Evolutionary conservation across 176 grass and related monocot genomes (phyloP), one percentile per base, ranked within the genome.

Genomic region (Oryza glaberrima): DNA sequence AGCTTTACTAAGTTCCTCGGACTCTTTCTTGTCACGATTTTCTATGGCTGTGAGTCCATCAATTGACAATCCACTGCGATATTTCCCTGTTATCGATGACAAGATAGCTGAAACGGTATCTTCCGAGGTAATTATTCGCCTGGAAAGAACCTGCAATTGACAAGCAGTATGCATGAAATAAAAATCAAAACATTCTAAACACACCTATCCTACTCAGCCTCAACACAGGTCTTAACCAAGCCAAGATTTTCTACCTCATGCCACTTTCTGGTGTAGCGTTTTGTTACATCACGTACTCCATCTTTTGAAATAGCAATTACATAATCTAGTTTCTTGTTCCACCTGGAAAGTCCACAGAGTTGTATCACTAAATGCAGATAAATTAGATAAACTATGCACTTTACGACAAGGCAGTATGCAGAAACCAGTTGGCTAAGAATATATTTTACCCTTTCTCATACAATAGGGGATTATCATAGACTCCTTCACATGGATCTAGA

Each of bases 401-500:
- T 61, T 60, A 84, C 4, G 5, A 43, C 30, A 90, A 64, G 70
- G 11, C 5, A 80, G 54, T 79, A 70, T 89, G 86, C 70, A 88
- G 19, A 87, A 84, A 89, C 6, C 28, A 80, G 36, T 75, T 48
- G 14, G n/a, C 13, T 14, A 83, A 16, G 32, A 70, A 72, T 38
- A 69, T 20, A 56, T 72, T 34, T 23, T 95, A 99, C 93, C 96
- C 91, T 79, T 99, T 94, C 88, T 99, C 93, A 72, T 99, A 99
- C 73, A 96, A 78, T 46, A 99, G 65, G 44, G 96, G 96, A 81
- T 99, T 92, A 85, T 99, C 91, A 88, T 94, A 99, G 73, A 83
- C 66, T 87, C 96, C 93, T 89, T 99, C 93, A 6, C 96, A 96
- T 77, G 96, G 93, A 94, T 99, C 96, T 61, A 99, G 91, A 91